A percentile compares a stretch with the other conserved stretches of the same genome.
These are phyloP conservation scores for Margaritispora aquatica DNA, from an alignment of 495 filamentous ascomycete genomes.

Conservation along the genomic window DNA sequence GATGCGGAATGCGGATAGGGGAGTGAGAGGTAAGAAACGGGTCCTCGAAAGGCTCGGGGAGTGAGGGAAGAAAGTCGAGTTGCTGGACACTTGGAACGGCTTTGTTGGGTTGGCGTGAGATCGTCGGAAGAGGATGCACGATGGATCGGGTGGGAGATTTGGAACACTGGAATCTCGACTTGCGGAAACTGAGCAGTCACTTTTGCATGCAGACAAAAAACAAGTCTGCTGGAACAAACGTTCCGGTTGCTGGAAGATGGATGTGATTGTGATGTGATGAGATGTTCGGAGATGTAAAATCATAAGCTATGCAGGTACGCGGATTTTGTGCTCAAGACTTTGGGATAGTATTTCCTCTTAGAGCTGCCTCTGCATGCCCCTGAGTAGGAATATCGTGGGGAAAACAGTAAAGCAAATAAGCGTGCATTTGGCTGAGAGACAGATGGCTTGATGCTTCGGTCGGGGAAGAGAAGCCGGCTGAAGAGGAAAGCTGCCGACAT, in stretches of 20 bases:
- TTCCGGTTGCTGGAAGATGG: not conserved
- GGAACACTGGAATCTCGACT: too few relatives aligned
- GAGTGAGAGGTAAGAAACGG: too few relatives aligned
- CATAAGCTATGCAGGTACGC: not conserved
- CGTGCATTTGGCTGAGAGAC: not conserved
- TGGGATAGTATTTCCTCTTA: not conserved
- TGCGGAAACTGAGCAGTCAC: not conserved
- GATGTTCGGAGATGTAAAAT: not conserved
- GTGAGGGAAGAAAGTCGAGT: too few relatives aligned
- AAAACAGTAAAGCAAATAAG: not conserved
- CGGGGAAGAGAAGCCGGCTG: not conserved
- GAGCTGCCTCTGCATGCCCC: not conserved
- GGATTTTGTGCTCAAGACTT: not conserved
- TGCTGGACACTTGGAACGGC: too few relatives aligned
- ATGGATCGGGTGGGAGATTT: too few relatives aligned
- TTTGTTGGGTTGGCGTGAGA: too few relatives aligned
- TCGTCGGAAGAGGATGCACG: too few relatives aligned
- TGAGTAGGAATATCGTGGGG: not conserved
- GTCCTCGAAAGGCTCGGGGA: too few relatives aligned
- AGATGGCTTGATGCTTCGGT: not conserved
- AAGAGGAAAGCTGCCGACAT: too few relatives aligned
- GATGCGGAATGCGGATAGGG: too few relatives aligned
- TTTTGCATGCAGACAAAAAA: not conserved
- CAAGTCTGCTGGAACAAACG: too few relatives aligned
- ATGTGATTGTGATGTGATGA: too few relatives aligned